Conservation (phyloP, 202 grass and related monocot genomes). For the Panicum hallii region DNA sequence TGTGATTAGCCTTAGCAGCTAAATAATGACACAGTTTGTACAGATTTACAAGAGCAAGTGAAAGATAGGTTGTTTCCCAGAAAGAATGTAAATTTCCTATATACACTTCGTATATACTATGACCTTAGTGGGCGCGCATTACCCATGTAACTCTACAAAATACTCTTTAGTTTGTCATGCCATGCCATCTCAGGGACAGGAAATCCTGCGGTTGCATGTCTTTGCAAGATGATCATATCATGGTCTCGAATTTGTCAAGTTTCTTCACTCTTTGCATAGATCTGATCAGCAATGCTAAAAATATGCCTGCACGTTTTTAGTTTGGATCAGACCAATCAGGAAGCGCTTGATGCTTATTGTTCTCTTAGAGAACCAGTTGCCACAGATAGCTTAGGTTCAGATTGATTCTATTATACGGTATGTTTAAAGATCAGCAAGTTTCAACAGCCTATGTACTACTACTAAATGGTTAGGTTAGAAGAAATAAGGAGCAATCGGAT, state of each 20-base stretch:
- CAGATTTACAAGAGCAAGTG: slow-evolving; percentile 33
- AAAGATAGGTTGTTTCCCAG: background rate
- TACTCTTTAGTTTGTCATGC: background rate
- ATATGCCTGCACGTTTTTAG: slow-evolving; percentile 67
- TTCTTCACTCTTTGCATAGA: slow-evolving; percentile 88
- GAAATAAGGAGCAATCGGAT: background rate
- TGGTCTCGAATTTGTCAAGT: slow-evolving; percentile 89
- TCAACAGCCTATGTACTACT: background rate
- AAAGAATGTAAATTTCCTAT: slow-evolving; percentile 41
- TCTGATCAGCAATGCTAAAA: slow-evolving; percentile 64
- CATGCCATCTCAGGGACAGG: background rate
- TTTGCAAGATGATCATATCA: slow-evolving; percentile 54
- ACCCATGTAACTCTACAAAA: slow-evolving; percentile 24
- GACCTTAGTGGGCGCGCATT: slow-evolving; percentile 11
- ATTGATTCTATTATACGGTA: background rate
- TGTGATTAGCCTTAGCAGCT: slow-evolving; percentile 12
- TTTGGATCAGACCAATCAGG: slow-evolving; percentile 27
- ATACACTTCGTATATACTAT: slow-evolving; percentile 8
- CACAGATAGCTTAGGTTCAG: background rate
- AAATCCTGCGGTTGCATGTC: background rate
- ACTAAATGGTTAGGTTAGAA: background rate
- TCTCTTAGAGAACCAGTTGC: background rate
- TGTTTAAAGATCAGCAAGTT: background rate
- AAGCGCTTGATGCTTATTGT: slow-evolving; percentile 3
- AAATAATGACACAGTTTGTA: slow-evolving; percentile 41